A percentile compares a stretch with the other conserved stretches of the same genome.
Evolutionary conservation across 176 grass and related monocot genomes (phyloP).

Genomic region (Lolium rigidum): DNA sequence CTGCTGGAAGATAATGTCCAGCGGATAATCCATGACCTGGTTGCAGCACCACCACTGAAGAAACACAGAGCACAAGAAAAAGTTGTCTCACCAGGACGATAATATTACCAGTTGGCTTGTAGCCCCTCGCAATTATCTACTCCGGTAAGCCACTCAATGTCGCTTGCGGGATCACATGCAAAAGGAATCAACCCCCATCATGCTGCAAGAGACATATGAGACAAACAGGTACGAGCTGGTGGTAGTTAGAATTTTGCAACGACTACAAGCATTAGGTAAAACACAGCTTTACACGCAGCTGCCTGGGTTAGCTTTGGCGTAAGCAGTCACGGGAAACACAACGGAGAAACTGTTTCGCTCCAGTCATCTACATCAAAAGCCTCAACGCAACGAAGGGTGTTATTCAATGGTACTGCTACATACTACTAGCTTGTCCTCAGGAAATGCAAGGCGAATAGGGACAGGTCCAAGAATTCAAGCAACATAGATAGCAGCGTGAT

Average conservation of each 20-base stretch:
- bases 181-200: slow-evolving; percentile 24
- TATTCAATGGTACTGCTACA: slow-evolving; percentile 37
- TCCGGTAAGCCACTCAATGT: background rate
- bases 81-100: background rate
- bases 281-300: background rate
- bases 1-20: background rate
- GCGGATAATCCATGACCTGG: background rate
- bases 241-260: background rate
- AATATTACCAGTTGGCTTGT: slow-evolving; percentile 24
- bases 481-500: slow-evolving; percentile 22
- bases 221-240: background rate
- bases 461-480: slow-evolving; percentile 35
- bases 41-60: background rate
- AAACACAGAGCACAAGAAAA: background rate
- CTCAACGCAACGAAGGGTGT: slow-evolving; percentile 30
- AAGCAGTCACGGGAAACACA: background rate
- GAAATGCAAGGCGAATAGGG: slow-evolving; percentile 38
- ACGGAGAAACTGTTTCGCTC: background rate
- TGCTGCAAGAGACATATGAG: background rate
- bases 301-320: background rate
- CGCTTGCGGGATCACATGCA: slow-evolving; percentile 39
- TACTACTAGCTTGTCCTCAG: slow-evolving; percentile 6
- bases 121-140: slow-evolving; percentile 28
- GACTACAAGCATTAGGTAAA: slow-evolving; percentile 8
- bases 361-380: slow-evolving; percentile 39